Conservation (phyloP, 2,329 filamentous ascomycete genomes). For the Diatrype stigma region DNA sequence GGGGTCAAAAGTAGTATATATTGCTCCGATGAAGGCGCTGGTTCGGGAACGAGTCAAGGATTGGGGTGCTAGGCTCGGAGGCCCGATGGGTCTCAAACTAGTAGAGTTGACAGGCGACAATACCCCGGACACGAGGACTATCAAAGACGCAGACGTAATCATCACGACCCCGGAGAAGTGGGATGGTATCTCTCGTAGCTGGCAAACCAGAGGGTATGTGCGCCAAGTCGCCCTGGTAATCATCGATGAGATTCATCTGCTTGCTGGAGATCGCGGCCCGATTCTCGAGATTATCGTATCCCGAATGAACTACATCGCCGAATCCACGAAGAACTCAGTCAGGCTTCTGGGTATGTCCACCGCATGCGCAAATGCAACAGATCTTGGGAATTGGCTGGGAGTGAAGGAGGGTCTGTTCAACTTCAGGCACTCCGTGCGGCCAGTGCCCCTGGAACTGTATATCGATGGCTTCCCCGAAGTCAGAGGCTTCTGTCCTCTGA, state of each 20-base stretch:
- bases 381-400: constrained; percentile 93
- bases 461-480: constrained; percentile 97
- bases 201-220: constrained; percentile 96
- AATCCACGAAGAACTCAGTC: constrained; percentile 84
- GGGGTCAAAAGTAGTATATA: constrained; percentile 96
- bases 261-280: constrained; percentile 94
- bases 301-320: constrained; percentile 97
- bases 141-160: constrained; percentile 93
- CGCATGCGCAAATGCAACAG: constrained; percentile 90
- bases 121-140: constrained; percentile 92
- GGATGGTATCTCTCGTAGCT: constrained; percentile 98
- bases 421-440: constrained; percentile 93
- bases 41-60: constrained; percentile 95
- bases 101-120: constrained; percentile 98
- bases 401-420: constrained; percentile 96
- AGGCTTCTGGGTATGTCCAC: constrained; percentile 98
- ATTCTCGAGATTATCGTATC: constrained; percentile 96
- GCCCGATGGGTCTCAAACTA: constrained; percentile 79
- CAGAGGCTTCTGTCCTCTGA: constrained; percentile 90
- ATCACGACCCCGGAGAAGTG: constrained; percentile 99
- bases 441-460: constrained; percentile 91
- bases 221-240: constrained; percentile 93
- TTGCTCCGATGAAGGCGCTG: constrained; percentile 98
- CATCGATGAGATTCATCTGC: constrained; percentile 95
- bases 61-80: constrained; percentile 79